Conservation (phyloP, 1,139 yeast genomes). For the Tardiomyces depauwii region DNA sequence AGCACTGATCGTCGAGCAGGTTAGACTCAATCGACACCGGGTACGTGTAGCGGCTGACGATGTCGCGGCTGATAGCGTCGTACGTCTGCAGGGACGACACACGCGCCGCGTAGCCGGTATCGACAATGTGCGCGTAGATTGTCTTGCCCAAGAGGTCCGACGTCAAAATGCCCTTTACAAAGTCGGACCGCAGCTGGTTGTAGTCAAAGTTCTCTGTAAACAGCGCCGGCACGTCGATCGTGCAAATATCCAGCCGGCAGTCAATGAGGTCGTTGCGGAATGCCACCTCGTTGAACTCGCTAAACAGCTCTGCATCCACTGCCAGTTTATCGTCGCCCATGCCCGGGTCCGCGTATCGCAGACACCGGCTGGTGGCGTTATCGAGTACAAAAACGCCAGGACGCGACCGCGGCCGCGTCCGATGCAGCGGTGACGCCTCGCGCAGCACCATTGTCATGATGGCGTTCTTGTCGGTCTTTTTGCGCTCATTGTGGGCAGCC, state of each 20-base stretch:
- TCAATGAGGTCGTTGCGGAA: slow-evolving; percentile 89
- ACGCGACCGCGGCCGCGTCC: slow-evolving; percentile 55
- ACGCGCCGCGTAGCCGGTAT: slow-evolving; percentile 79
- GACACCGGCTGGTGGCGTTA: slow-evolving; percentile 58
- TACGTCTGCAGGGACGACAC: slow-evolving; percentile 92
- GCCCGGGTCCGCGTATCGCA: slow-evolving; percentile 56
- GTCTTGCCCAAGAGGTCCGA: slow-evolving; percentile 87
- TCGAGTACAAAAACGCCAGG: slow-evolving; percentile 83
- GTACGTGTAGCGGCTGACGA: slow-evolving; percentile 82
- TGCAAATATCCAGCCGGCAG: slow-evolving; percentile 91
- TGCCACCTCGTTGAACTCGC: slow-evolving; percentile 64
- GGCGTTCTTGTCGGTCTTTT: slow-evolving; percentile 70
- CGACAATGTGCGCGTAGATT: slow-evolving; percentile 72
- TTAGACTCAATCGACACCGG: slow-evolving; percentile 88
- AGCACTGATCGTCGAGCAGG: slow-evolving; percentile 56
- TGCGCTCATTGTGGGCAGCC: slow-evolving; percentile 61
- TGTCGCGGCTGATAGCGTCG: slow-evolving; percentile 84
- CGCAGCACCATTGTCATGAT: slow-evolving; percentile 90
- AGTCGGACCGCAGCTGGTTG: slow-evolving; percentile 74
- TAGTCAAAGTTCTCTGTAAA: slow-evolving; percentile 96
- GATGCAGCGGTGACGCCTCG: slow-evolving; percentile 76
- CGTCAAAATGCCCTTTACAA: slow-evolving; percentile 80
- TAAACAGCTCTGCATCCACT: slow-evolving; percentile 59
- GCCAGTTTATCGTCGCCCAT: slow-evolving; percentile 8
- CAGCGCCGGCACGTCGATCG: slow-evolving; percentile 89